Conservation (phyloP, 768 basidiomycete species). For the Boletus rubescentipes region DNA sequence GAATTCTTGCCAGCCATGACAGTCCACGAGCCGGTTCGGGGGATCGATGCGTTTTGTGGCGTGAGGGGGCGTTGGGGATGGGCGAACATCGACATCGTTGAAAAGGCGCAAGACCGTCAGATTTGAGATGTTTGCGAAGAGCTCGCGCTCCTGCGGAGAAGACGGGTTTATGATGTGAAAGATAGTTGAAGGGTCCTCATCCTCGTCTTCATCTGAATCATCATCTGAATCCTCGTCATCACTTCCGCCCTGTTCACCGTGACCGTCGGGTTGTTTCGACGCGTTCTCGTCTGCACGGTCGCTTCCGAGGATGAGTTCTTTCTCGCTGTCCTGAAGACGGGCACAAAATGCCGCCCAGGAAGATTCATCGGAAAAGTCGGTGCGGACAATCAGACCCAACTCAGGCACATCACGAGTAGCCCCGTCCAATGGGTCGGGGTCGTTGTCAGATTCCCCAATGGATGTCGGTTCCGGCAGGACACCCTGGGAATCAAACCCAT, state of each 20-base stretch:
- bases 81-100: constrained; percentile 68
- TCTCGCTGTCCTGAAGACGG: constrained; percentile 54
- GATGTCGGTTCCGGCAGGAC: constrained; percentile 14
- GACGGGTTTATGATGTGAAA: constrained; percentile 52
- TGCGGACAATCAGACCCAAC: constrained; percentile 66
- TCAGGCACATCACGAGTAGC: constrained; percentile 45
- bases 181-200: constrained; percentile 41
- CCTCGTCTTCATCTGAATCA: constrained; percentile 28
- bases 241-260: constrained; percentile 8
- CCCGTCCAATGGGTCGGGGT: constrained; percentile 56
- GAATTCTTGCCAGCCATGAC: constrained; percentile 67
- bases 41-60: constrained; percentile 47
- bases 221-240: constrained; percentile 31
- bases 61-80: constrained; percentile 45
- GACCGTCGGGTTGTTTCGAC: constrained; percentile 22
- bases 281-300: constrained; percentile 27
- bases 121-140: constrained; percentile 58
- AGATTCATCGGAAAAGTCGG: constrained; percentile 66
- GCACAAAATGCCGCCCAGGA: constrained; percentile 60
- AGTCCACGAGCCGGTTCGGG: constrained; percentile 60
- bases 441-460: constrained; percentile 31
- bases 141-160: constrained; percentile 38
- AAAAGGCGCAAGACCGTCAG: constrained; percentile 63
- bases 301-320: constrained; percentile 43
- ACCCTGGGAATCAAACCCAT: constrained; percentile 15